Evolutionary conservation across 805 yeast species (phyloP).

Genomic region (Sporopachydermia lactativora): DNA sequence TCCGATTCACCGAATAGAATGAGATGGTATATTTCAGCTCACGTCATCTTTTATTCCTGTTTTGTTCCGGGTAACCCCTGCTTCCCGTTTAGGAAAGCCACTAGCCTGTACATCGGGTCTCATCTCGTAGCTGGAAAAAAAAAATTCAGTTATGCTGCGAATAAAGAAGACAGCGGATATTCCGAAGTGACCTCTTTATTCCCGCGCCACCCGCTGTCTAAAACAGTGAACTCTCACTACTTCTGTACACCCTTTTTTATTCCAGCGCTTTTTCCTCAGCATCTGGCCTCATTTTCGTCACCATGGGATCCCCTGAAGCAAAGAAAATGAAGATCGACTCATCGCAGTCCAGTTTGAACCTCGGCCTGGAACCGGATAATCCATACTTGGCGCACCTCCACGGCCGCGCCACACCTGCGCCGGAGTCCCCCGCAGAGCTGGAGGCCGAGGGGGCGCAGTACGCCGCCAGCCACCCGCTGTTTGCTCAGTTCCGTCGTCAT

Average conservation of each 20-base stretch:
- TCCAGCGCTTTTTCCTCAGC: background rate
- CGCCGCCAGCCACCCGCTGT: background rate
- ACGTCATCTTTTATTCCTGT: no score
- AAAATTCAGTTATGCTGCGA: no score
- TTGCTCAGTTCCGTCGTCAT: constrained; percentile 48
- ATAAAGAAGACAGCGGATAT: no score
- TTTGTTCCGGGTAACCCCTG: no score
- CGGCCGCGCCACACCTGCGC: constrained; percentile 8
- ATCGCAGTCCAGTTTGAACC: background rate
- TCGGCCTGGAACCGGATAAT: constrained; percentile 8
- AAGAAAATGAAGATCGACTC: background rate
- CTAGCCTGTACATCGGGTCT: no score
- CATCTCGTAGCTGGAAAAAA: no score
- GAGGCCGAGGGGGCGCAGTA: constrained; percentile 22
- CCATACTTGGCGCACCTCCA: constrained; percentile 20
- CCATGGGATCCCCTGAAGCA: background rate
- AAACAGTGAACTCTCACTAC: no score
- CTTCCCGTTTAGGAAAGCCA: no score
- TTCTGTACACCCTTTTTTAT: background rate
- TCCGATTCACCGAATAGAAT: no score
- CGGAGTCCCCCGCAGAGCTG: constrained; percentile 12
- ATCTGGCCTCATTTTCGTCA: background rate
- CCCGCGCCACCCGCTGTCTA: no score
- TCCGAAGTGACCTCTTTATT: no score
- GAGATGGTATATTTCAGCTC: no score